Evolutionary conservation across 768 basidiomycete species (phyloP).

Genomic region (Calvatia gigantea): DNA sequence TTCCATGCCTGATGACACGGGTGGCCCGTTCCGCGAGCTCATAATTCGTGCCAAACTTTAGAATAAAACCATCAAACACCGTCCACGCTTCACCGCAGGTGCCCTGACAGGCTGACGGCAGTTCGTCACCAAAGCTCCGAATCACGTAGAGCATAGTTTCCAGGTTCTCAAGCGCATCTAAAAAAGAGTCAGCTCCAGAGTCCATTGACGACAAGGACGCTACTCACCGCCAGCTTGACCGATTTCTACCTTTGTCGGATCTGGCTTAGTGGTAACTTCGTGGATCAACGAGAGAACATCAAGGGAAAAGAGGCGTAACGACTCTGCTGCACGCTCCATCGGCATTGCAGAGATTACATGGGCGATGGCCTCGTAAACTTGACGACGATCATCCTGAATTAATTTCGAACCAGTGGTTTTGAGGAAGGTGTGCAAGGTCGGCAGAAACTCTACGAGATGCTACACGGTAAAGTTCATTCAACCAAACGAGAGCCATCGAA

Average conservation of each 20-base stretch:
- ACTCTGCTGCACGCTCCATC: slow-evolving; percentile 81
- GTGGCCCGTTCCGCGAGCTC: slow-evolving; percentile 81
- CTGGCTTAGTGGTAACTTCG: slow-evolving; percentile 48
- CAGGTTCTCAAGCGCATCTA: slow-evolving; percentile 88
- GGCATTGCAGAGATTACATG: slow-evolving; percentile 95
- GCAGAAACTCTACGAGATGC: slow-evolving; percentile 90
- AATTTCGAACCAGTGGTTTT: slow-evolving; percentile 76
- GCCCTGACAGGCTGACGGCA: slow-evolving; percentile 76
- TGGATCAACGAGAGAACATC: slow-evolving; percentile 83
- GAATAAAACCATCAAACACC: slow-evolving; percentile 77
- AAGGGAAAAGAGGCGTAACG: slow-evolving; percentile 80
- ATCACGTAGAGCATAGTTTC: slow-evolving; percentile 90
- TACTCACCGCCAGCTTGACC: slow-evolving; percentile 63
- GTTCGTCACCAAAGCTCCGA: slow-evolving; percentile 74
- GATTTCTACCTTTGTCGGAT: slow-evolving; percentile 66
- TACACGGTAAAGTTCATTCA: slow-evolving; percentile 25
- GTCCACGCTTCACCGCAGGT: slow-evolving; percentile 80
- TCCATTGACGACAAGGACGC: neutral
- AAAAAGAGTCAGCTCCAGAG: neutral
- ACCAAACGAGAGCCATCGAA: neutral
- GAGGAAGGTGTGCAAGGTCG: slow-evolving; percentile 88
- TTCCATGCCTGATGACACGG: slow-evolving; percentile 78
- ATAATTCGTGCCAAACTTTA: slow-evolving; percentile 73
- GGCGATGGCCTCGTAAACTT: slow-evolving; percentile 95
- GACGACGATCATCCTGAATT: slow-evolving; percentile 80